These are phyloP conservation scores for Penicillium ochrochloron DNA, from an alignment of 495 filamentous ascomycete species.

Conservation along the genomic window DNA sequence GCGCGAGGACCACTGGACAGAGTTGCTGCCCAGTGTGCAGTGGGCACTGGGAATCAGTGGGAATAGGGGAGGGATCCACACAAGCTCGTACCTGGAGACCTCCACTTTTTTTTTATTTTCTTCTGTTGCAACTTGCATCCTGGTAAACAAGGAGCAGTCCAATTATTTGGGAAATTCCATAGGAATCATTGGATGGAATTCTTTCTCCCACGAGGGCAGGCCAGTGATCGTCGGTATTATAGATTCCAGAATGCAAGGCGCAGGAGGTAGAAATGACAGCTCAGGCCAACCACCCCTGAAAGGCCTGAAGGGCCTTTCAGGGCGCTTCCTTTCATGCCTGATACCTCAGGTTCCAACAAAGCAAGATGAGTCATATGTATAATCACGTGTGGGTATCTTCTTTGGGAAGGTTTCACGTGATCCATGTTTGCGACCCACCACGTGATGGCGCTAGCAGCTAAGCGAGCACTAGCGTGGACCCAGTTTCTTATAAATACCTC, in stretches of 20 bases:
- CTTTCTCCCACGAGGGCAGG: constrained; percentile 6
- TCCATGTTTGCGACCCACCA: background rate
- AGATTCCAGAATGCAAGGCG: constrained; percentile 22
- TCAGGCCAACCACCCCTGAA: background rate
- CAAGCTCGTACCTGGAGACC: constrained; percentile 19
- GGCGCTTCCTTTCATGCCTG: background rate
- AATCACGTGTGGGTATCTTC: background rate
- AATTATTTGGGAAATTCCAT: constrained; percentile 49
- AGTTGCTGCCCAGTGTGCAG: background rate
- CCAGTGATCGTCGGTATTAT: constrained; percentile 7
- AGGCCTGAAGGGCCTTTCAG: background rate
- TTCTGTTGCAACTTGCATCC: background rate
- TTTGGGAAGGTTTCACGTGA: background rate
- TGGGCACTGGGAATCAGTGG: background rate
- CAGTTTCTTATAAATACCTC: constrained; percentile 33
- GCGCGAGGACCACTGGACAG: constrained; percentile 8
- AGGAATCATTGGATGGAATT: constrained; percentile 1
- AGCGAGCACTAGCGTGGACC: constrained; percentile 38
- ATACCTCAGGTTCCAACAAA: background rate
- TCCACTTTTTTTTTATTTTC: constrained; percentile 24
- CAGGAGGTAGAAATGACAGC: constrained; percentile 7
- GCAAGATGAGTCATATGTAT: background rate
- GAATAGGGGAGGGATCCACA: constrained; percentile 26
- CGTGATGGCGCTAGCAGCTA: constrained; percentile 17
- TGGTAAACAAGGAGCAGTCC: constrained; percentile 50